These are phyloP conservation scores for Sabuloglossum arenarium DNA, from an alignment of 495 filamentous ascomycete genomes.

Conservation along the genomic window DNA sequence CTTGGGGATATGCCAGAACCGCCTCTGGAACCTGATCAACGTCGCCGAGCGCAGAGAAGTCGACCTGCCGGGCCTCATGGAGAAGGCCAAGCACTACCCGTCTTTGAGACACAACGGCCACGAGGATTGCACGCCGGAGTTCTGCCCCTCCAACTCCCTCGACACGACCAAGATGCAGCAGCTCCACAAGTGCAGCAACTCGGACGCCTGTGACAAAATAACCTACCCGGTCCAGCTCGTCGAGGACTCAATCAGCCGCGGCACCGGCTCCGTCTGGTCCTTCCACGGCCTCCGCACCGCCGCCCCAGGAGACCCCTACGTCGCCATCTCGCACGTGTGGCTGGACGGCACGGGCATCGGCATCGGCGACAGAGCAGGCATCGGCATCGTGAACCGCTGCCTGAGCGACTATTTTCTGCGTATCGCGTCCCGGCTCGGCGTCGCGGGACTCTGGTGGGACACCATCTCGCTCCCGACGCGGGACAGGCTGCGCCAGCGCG, in stretches of 20 bases:
- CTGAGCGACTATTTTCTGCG: not conserved
- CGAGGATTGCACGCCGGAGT: not conserved
- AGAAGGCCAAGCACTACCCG: not conserved
- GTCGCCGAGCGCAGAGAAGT: not conserved
- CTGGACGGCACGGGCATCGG: constrained; percentile 10
- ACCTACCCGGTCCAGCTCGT: no score
- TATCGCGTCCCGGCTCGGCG: not conserved
- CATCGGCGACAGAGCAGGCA: not conserved
- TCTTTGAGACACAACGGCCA: not conserved
- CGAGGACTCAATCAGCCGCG: not conserved
- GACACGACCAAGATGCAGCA: not conserved
- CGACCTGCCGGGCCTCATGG: not conserved
- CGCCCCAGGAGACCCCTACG: not conserved
- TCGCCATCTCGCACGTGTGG: constrained; percentile 13
- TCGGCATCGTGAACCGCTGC: not conserved
- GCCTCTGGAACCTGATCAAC: not conserved
- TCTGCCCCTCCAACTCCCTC: not conserved
- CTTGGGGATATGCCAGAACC: not conserved
- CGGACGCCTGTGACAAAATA: not conserved
- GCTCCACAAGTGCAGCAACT: not conserved
- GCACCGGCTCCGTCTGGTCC: not conserved
- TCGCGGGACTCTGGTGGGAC: constrained; percentile 11
- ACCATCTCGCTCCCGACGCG: constrained; percentile 9
- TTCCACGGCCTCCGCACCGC: not conserved
- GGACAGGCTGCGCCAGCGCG: constrained; percentile 3